Percentiles rank a stretch among this genome's conserved stretches.
These are phyloP conservation scores for Fusarium buharicum DNA, from an alignment of 2,329 filamentous ascomycete species.

Conservation along the genomic window DNA sequence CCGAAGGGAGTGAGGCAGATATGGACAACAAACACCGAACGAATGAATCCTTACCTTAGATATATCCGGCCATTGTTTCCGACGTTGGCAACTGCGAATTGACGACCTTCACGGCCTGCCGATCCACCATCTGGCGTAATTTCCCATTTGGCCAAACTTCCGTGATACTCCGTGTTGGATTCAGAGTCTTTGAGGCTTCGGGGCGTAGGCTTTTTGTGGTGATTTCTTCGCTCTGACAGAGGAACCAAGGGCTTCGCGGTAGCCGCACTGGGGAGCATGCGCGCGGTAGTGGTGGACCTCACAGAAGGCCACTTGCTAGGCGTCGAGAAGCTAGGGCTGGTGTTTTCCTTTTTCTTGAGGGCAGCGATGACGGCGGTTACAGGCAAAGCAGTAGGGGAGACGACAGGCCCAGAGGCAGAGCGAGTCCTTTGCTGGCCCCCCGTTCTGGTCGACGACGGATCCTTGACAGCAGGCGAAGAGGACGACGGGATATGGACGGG, in stretches of 20 bases:
- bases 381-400: conserved; percentile 9
- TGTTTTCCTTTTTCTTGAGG: conserved; percentile 34
- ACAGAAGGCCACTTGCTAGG: conserved; percentile 38
- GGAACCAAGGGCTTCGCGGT: conserved; percentile 56
- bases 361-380: conserved; percentile 4
- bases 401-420: conserved; percentile 35
- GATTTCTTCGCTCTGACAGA: conserved; percentile 58
- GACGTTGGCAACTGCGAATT: conserved; percentile 84
- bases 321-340: conserved; percentile 25
- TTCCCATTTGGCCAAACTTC: conserved; percentile 56
- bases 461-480: conserved; percentile 39
- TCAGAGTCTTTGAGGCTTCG: conserved; percentile 59
- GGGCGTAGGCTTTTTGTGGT: conserved; percentile 51
- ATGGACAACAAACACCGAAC: conserved; percentile 10
- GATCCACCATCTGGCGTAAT: conserved; percentile 70
- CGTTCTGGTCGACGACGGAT: conserved; percentile 38
- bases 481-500: conserved; percentile 36
- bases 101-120: conserved; percentile 71
- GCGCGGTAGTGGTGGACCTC: conserved; percentile 35
- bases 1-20: conserved; percentile 20
- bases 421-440: conserved; percentile 25
- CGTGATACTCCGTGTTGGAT: conserved; percentile 57
- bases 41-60: conserved; percentile 67
- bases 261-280: conserved; percentile 38
- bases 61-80: conserved; percentile 87